These are phyloP conservation scores for Usnea hakonensis DNA, from an alignment of 495 filamentous ascomycete genomes.

Conservation along the genomic window DNA sequence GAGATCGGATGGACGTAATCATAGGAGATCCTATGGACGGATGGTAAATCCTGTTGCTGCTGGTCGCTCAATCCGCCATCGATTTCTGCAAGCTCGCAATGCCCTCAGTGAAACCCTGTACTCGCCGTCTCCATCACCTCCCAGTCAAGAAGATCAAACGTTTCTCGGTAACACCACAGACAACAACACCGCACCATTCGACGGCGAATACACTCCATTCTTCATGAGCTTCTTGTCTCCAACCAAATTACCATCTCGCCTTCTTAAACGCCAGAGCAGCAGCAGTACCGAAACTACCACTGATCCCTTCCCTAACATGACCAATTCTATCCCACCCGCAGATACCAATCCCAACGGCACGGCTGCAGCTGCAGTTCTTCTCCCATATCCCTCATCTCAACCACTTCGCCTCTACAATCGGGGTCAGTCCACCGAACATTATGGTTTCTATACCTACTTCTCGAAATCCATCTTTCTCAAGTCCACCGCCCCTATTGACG, in stretches of 20 bases:
- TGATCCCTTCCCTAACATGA: constrained; percentile 41
- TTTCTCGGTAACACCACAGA: constrained; percentile 87
- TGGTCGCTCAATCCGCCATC: constrained; percentile 25
- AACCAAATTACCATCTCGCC: constrained; percentile 23
- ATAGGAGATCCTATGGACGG: constrained; percentile 17
- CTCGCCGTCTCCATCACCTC: constrained; percentile 54
- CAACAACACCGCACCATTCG: constrained; percentile 48
- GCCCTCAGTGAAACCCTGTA: constrained; percentile 32
- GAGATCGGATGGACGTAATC: constrained; percentile 13
- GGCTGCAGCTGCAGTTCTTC: constrained; percentile 62
- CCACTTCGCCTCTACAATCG: constrained; percentile 82
- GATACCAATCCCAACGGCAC: constrained; percentile 54
- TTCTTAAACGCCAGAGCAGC: constrained; percentile 3
- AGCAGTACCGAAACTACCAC: constrained; percentile 16
- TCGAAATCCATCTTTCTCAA: constrained; percentile 78
- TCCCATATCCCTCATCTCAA: constrained; percentile 60
- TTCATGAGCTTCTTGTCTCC: constrained; percentile 37
- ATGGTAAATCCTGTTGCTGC: constrained; percentile 31
- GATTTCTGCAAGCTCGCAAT: constrained; percentile 26
- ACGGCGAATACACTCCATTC: constrained; percentile 47
- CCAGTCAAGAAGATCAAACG: constrained; percentile 56
- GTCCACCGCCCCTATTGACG: constrained; percentile 38
- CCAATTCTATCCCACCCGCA: constrained; percentile 52
- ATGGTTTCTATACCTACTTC: constrained; percentile 90
- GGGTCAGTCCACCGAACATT: constrained; percentile 71